Percentiles rank a stretch among this genome's conserved stretches.
Evolutionary conservation across 495 filamentous ascomycete species (phyloP).

Genomic region (Xylaria grammica): DNA sequence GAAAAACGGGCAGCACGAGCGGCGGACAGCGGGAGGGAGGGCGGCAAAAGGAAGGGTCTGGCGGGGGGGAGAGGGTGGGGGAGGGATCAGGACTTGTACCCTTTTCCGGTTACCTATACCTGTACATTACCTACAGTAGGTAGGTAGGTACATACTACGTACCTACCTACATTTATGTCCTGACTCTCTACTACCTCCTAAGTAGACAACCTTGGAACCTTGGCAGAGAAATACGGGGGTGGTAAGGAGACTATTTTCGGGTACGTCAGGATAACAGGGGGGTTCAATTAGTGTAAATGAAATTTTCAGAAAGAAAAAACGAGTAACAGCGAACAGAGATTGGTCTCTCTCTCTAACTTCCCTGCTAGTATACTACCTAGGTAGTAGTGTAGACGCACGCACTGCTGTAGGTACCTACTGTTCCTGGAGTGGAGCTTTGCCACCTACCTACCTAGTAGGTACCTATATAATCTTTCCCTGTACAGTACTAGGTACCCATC

Average conservation of each 20-base stretch:
- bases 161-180: too few relatives aligned
- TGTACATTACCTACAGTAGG: too few relatives aligned
- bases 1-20: not conserved
- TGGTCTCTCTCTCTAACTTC: not conserved
- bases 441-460: slow-evolving; percentile 6
- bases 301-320: slow-evolving; percentile 4
- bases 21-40: slow-evolving; percentile 12
- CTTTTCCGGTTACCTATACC: too few relatives aligned
- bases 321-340: not conserved
- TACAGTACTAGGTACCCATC: too few relatives aligned
- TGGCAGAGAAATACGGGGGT: slow-evolving; percentile 16
- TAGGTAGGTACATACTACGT: too few relatives aligned
- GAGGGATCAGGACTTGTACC: not conserved
- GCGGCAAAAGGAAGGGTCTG: slow-evolving; percentile 21
- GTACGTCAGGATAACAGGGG: slow-evolving; percentile 20
- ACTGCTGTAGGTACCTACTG: slow-evolving; percentile 9
- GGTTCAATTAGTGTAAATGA: slow-evolving; percentile 9
- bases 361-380: slow-evolving; percentile 7
- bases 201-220: too few relatives aligned
- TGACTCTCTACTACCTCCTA: too few relatives aligned
- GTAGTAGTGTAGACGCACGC: not conserved
- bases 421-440: slow-evolving; percentile 15
- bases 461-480: too few relatives aligned
- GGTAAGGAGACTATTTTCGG: slow-evolving; percentile 20
- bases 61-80: slow-evolving; percentile 17